These are phyloP conservation scores for Lipomyces japonicus DNA, from an alignment of 805 yeast genomes.

Conservation along the genomic window DNA sequence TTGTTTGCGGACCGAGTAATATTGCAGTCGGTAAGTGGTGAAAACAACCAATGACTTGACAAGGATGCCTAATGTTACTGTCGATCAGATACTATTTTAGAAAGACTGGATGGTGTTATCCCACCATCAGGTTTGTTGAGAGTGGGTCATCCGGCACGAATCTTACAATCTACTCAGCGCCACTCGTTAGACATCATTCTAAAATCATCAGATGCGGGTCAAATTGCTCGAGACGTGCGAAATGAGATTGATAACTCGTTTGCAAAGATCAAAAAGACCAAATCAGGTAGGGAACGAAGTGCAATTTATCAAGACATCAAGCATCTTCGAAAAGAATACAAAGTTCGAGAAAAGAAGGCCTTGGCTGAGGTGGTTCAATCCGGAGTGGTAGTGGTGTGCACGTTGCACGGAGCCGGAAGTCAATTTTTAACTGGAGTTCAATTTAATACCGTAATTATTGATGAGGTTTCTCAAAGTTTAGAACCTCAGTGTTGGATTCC, in stretches of 20 bases:
- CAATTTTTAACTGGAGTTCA: slow-evolving; percentile 37
- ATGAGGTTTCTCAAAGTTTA: slow-evolving; percentile 90
- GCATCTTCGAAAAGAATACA: slow-evolving; percentile 64
- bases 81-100: slow-evolving; percentile 68
- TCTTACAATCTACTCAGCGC: slow-evolving; percentile 54
- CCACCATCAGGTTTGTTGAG: slow-evolving; percentile 58
- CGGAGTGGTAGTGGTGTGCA: slow-evolving; percentile 70
- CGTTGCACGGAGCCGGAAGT: slow-evolving; percentile 69
- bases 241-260: slow-evolving; percentile 60
- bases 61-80: neutral
- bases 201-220: slow-evolving; percentile 54
- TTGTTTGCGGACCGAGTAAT: slow-evolving; percentile 93
- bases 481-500: slow-evolving; percentile 99
- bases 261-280: slow-evolving; percentile 56
- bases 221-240: slow-evolving; percentile 62
- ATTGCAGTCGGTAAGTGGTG: slow-evolving; percentile 59
- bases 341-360: slow-evolving; percentile 60
- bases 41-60: neutral
- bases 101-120: slow-evolving; percentile 53
- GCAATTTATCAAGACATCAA: slow-evolving; percentile 68
- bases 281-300: slow-evolving; percentile 59
- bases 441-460: slow-evolving; percentile 82
- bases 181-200: slow-evolving; percentile 77
- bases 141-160: slow-evolving; percentile 91
- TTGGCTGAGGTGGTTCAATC: slow-evolving; percentile 54